Base-by-base conservation (phyloP, 2,329 filamentous ascomycete species). In the Phaeosphaeriaceae sp. region DNA sequence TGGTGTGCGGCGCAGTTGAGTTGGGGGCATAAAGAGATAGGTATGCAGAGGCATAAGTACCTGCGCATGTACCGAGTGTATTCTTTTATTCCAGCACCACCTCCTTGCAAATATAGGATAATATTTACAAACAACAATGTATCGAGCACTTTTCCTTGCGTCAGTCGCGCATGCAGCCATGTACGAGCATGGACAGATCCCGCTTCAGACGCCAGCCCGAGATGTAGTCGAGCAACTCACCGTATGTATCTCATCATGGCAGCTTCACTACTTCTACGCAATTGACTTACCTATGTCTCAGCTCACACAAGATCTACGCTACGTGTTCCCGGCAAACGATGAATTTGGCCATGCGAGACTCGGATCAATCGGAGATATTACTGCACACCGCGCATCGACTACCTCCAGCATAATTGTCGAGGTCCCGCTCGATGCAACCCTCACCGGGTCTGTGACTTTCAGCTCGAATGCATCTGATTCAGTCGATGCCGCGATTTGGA, bases 281-380 rank as follows among this genome's bases (percentile, higher is more conserved):
- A 19, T 3, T 7, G 20, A 36, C 51, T 53, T 7, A 53, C 41
- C 11, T n/a, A 10, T 10, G 17, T 21, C 15, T 9, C 10, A 62
- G 61, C 54, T 60, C 11, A 51, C 56, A 52, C 17, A 49, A n/a
- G 17, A 58, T 13, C 40, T 64, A 2, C 31, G 49, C 22, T 62
- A 64, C 54, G 51, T 17, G 1, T 49, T 56, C 44, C n/a, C 47
- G n/a, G 13, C 11, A 11, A 36, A 36, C 11, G 31, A 36, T 15
- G 25, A 31, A 20, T 24, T 15, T 17, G 15, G 20, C 50, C 17
- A 25, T 24, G 17, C 40, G n/a, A 15, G 41, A 21, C 27, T 51
- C 17, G 40, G 42, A 19, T 20, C 48, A 15, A 20, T 56, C n/a
- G 51, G 56, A 20, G 53, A 55, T n/a, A 51, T 55, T 7, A 53